Percentiles rank a stretch among this genome's conserved stretches.
Conservation (phyloP, 78 protist species). For the Isochrysis galbana region DNA sequence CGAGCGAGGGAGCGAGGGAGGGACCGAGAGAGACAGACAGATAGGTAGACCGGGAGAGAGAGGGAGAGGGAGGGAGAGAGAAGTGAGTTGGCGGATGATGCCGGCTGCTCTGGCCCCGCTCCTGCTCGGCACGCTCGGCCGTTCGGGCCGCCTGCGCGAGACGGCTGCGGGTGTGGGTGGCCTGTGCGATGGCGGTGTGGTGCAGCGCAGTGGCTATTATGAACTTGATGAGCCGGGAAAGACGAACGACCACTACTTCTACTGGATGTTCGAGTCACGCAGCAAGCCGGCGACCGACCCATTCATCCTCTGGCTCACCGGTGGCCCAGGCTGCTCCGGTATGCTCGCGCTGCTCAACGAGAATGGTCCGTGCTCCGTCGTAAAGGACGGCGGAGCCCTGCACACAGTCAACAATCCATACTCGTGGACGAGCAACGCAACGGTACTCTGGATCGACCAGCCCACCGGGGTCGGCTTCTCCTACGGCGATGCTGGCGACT, state of each 20-base stretch:
- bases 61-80: too few species aligned
- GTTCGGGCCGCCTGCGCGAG: too few species aligned
- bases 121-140: too few species aligned
- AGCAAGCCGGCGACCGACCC: constrained; percentile 64
- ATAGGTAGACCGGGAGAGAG: too few species aligned
- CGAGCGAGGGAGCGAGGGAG: too few species aligned
- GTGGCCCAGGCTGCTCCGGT: constrained; percentile 78
- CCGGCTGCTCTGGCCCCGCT: too few species aligned
- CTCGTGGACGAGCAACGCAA: constrained; percentile 39
- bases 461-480: constrained; percentile 76
- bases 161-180: too few species aligned
- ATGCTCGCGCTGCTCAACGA: constrained; percentile 69
- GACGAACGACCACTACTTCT: constrained; percentile 40
- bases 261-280: constrained; percentile 71
- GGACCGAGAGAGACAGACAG: too few species aligned
- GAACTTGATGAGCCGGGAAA: neutral
- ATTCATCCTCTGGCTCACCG: constrained; percentile 77
- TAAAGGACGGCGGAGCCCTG: neutral
- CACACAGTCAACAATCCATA: neutral
- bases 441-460: constrained; percentile 41
- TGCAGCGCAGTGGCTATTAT: neutral
- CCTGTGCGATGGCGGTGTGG: constrained; percentile 2
- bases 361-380: constrained; percentile 75
- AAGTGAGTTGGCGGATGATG: too few species aligned
- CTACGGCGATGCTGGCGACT: neutral